Evolutionary conservation across 2,329 filamentous ascomycete species (phyloP).

Genomic region (Aspergillus viridinutans): DNA sequence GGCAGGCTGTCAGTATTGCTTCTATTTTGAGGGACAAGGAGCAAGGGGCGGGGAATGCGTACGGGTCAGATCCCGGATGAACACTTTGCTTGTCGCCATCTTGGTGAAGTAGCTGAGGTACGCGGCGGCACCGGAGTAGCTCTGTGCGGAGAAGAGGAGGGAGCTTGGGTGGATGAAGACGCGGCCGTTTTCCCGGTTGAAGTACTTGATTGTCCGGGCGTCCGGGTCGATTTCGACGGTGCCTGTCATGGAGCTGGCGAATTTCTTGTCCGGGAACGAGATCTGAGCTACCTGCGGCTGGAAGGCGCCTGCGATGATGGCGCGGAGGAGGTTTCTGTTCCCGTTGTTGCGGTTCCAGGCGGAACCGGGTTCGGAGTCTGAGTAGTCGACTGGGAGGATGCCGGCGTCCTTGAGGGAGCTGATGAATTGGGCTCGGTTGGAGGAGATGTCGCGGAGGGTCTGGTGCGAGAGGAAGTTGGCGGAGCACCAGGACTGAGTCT

Average conservation of each 20-base stretch:
- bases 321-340: conserved; percentile 57
- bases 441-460: conserved; percentile 81
- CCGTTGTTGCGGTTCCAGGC: conserved; percentile 30
- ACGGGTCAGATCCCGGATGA: conserved; percentile 87
- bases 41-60: conserved; percentile 30
- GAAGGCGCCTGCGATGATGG: conserved; percentile 68
- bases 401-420: conserved; percentile 80
- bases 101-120: conserved; percentile 90
- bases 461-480: conserved; percentile 80
- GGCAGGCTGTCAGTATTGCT: neutral
- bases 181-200: conserved; percentile 75
- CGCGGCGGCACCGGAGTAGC: conserved; percentile 67
- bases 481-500: conserved; percentile 68
- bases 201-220: conserved; percentile 88
- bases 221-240: conserved; percentile 92
- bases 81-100: conserved; percentile 88
- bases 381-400: conserved; percentile 60
- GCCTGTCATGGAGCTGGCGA: conserved; percentile 77
- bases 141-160: conserved; percentile 77
- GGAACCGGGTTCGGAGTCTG: conserved; percentile 26
- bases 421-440: conserved; percentile 81
- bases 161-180: conserved; percentile 92
- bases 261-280: conserved; percentile 93
- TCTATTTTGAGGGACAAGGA: conserved; percentile 1
- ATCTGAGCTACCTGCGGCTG: conserved; percentile 87